phyloP scores from a whole-genome alignment of 345 rosid genomes.

The Noccaea caerulescens region DNA sequence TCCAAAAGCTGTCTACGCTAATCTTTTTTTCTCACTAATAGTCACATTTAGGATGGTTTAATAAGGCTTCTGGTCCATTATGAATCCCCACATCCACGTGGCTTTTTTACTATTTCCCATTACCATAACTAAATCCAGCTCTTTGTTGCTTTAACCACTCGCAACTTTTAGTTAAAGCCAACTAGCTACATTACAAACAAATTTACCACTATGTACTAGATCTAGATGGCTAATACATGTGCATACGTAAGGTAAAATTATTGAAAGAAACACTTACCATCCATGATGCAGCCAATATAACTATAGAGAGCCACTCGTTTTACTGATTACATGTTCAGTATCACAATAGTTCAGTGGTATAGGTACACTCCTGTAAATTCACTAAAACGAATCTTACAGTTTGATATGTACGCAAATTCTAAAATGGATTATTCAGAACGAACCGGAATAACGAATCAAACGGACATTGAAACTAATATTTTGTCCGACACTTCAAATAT shows the following conservation, averaged over 20 bases:
- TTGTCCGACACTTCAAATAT: not conserved
- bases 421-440: not conserved
- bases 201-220: not conserved
- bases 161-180: not conserved
- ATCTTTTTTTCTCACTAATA: not conserved
- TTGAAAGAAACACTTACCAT: too few species aligned
- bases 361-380: too few species aligned
- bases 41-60: conserved; percentile 6
- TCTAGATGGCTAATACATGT: too few species aligned
- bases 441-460: not conserved
- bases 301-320: too few species aligned
- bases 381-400: too few species aligned
- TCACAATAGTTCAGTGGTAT: too few species aligned
- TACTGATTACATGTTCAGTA: too few species aligned
- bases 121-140: not conserved
- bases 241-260: too few species aligned
- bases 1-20: conserved; percentile 17
- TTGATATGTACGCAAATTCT: too few species aligned
- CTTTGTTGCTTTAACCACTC: not conserved
- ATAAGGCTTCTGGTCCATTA: conserved; percentile 23
- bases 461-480: not conserved
- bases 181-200: not conserved
- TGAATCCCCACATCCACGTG: not conserved
- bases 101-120: conserved; percentile 3
- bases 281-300: too few species aligned